Evolutionary conservation across 345 rosid genomes (phyloP).

Genomic region (Syzygium grande): DNA sequence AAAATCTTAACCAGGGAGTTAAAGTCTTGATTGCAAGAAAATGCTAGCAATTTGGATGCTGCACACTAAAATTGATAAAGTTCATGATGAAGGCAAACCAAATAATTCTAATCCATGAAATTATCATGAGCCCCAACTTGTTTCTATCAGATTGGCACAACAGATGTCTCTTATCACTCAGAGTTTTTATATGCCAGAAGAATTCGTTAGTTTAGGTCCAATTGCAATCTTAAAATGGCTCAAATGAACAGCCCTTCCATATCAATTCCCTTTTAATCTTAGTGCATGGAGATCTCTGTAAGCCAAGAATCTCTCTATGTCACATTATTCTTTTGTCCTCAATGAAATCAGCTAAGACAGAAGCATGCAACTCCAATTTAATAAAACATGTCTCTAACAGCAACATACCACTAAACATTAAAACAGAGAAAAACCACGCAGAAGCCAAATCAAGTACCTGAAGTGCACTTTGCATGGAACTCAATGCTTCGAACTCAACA

Average conservation of each 20-base stretch:
- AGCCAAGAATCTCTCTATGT: not conserved
- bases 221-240: not conserved
- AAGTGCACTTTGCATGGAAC: constrained; percentile 48
- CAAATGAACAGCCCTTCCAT: not conserved
- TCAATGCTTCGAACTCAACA: constrained; percentile 52
- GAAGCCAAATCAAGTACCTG: constrained; percentile 27
- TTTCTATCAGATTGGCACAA: not conserved
- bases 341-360: not conserved
- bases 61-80: not conserved
- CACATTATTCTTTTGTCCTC: not conserved
- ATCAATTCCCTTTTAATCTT: not conserved
- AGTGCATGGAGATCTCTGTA: not conserved
- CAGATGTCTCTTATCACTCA: not conserved
- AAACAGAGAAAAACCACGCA: not conserved
- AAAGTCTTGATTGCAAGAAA: not conserved
- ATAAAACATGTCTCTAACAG: not conserved
- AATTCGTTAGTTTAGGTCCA: not conserved
- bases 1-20: not conserved
- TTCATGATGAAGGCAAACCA: not conserved
- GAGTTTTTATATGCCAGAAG: not conserved
- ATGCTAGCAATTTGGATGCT: not conserved
- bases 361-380: not conserved
- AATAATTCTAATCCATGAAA: not conserved
- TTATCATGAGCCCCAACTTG: not conserved
- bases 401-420: not conserved